A percentile compares a stretch with the other conserved stretches of the same genome.
These are phyloP conservation scores for Trypanosoma grayi DNA, from an alignment of 208 protist species.

Conservation along the genomic window DNA sequence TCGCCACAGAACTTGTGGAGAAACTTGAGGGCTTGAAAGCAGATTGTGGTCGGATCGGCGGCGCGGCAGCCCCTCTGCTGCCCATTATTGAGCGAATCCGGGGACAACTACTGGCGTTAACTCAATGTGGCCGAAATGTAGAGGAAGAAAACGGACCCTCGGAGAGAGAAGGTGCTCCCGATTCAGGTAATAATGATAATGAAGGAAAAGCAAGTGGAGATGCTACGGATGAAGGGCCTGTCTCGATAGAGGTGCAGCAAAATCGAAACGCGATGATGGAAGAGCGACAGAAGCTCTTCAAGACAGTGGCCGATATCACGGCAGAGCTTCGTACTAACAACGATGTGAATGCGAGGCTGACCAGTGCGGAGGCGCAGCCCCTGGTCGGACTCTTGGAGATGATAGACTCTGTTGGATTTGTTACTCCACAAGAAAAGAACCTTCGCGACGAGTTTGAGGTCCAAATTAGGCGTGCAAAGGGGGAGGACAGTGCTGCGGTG, in stretches of 20 bases:
- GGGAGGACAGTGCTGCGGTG: not conserved
- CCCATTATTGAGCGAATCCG: slow-evolving; percentile 18
- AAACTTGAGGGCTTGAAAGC: slow-evolving; percentile 24
- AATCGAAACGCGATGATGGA: not conserved
- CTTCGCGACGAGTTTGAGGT: slow-evolving; percentile 26
- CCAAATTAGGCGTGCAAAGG: slow-evolving; percentile 18
- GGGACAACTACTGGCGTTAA: slow-evolving; percentile 5
- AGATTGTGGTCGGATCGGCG: slow-evolving; percentile 29
- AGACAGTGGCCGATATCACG: slow-evolving; percentile 32
- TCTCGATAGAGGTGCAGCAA: not conserved
- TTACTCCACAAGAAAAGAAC: slow-evolving; percentile 21
- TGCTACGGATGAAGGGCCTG: not conserved
- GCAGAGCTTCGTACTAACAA: slow-evolving; percentile 28
- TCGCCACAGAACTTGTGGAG: slow-evolving; percentile 23
- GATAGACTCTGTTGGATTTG: slow-evolving; percentile 23
- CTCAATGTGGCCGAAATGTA: not conserved
- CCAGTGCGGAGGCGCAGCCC: slow-evolving; percentile 27
- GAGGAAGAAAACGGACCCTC: not conserved
- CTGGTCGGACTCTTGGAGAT: slow-evolving; percentile 27
- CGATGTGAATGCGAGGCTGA: slow-evolving; percentile 7
- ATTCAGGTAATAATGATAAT: not conserved
- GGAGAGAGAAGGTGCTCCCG: not conserved
- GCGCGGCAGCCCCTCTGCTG: slow-evolving; percentile 22
- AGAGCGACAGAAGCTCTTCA: slow-evolving; percentile 24
- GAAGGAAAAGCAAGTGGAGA: no score